Evolutionary conservation across 2,329 filamentous ascomycete species (phyloP).

Genomic region (Byssoonygena ceratinophila): DNA sequence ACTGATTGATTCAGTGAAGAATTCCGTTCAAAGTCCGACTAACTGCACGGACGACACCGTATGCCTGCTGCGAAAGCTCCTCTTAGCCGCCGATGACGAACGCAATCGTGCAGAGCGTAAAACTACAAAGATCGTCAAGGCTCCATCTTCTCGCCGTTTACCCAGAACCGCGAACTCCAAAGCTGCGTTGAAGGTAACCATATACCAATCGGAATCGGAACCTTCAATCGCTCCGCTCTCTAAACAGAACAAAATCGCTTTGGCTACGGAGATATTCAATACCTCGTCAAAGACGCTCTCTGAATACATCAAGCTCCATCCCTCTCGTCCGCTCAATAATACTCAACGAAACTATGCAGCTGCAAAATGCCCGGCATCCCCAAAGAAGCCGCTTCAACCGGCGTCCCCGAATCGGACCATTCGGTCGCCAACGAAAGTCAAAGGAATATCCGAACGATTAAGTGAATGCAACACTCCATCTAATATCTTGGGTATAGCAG

Average conservation of each 20-base stretch:
- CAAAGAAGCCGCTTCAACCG: slow-evolving; percentile 21
- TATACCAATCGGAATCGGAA: slow-evolving; percentile 21
- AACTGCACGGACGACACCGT: slow-evolving; percentile 43
- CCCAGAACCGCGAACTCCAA: slow-evolving; percentile 22
- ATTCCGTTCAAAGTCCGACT: slow-evolving; percentile 43
- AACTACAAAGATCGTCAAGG: slow-evolving; percentile 18
- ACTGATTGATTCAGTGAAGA: slow-evolving; percentile 41
- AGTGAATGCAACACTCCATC: slow-evolving; percentile 13
- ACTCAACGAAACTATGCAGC: not conserved
- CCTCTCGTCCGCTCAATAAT: not conserved
- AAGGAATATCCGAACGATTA: slow-evolving; percentile 13
- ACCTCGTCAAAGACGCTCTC: slow-evolving; percentile 35
- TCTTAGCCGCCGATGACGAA: slow-evolving; percentile 21
- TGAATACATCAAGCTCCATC: slow-evolving; percentile 27
- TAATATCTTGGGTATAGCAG: slow-evolving; percentile 27
- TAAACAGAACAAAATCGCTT: slow-evolving; percentile 30
- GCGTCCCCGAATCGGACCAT: slow-evolving; percentile 25
- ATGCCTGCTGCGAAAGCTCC: slow-evolving; percentile 31
- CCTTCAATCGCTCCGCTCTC: slow-evolving; percentile 25
- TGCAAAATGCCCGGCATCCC: not conserved
- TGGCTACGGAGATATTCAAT: slow-evolving; percentile 41
- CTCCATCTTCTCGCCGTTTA: not conserved
- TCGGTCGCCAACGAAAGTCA: slow-evolving; percentile 21
- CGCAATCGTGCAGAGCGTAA: slow-evolving; percentile 20
- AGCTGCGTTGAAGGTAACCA: slow-evolving; percentile 20